phyloP scores from a whole-genome alignment of 306 rosid species.

The Vachellia pachyceras region DNA sequence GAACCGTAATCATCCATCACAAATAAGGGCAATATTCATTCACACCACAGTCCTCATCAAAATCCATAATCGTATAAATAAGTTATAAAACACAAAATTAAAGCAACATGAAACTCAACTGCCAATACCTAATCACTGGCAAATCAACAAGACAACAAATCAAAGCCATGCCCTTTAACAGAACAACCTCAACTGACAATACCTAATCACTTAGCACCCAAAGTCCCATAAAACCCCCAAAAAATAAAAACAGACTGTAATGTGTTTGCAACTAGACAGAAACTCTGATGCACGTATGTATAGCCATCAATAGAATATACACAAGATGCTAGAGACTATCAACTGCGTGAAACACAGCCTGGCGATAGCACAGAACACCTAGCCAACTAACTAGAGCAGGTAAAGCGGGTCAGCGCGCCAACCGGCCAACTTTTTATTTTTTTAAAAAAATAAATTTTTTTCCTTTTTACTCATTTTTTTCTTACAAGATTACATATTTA shows the following conservation, averaged over 20 bases:
- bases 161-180: background rate
- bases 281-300: background rate
- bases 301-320: background rate
- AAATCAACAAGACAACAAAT: background rate
- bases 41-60: background rate
- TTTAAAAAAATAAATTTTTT: too few relatives aligned
- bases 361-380: background rate
- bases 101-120: background rate
- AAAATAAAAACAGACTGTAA: background rate
- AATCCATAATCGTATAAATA: background rate
- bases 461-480: too few relatives aligned
- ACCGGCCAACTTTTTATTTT: too few relatives aligned
- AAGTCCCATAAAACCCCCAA: background rate
- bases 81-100: background rate
- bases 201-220: background rate
- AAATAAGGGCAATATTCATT: background rate
- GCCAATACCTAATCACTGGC: background rate
- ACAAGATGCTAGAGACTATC: background rate
- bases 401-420: too few relatives aligned
- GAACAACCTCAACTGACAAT: constrained; percentile 14
- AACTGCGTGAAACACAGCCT: background rate
- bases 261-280: background rate
- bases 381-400: too few relatives aligned
- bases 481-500: too few relatives aligned
- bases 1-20: background rate